Conservation (phyloP, 805 yeast genomes). For the Metschnikowia noctiluminum region DNA sequence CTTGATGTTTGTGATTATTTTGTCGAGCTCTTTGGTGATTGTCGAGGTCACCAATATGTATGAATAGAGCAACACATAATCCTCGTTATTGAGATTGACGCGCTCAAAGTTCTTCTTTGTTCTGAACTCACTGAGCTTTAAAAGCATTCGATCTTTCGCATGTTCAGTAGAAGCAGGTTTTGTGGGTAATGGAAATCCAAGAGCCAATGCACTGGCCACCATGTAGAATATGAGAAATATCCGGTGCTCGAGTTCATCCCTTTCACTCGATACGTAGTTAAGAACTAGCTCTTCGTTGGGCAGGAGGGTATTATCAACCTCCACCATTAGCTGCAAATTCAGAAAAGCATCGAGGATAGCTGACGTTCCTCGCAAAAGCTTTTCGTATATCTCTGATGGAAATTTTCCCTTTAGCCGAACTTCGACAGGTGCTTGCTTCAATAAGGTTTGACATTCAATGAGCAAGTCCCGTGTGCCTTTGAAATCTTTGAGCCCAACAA, state of each 20-base stretch:
- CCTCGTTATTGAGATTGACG: conserved; percentile 53
- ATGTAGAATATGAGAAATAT: conserved; percentile 74
- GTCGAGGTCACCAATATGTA: conserved; percentile 70
- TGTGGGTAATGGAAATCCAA: conserved; percentile 75
- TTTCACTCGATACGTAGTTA: conserved; percentile 50
- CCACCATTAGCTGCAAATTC: conserved; percentile 65
- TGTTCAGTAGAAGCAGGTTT: conserved; percentile 76
- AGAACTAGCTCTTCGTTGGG: conserved; percentile 56
- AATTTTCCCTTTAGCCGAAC: conserved; percentile 71
- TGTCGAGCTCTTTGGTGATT: conserved; percentile 61
- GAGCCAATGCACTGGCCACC: conserved; percentile 69
- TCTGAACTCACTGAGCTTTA: conserved; percentile 60
- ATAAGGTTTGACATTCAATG: conserved; percentile 54
- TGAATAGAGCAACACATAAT: conserved; percentile 72
- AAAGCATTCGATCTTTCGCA: conserved; percentile 66
- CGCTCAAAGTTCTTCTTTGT: conserved; percentile 19
- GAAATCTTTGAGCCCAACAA: conserved; percentile 43
- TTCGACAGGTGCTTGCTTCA: conserved; percentile 74
- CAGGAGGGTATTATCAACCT: conserved; percentile 54
- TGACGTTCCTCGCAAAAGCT: conserved; percentile 53
- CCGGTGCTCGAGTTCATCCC: conserved; percentile 67
- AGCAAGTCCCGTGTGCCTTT: conserved; percentile 52
- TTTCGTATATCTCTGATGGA: conserved; percentile 50
- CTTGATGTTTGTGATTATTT: conserved; percentile 51
- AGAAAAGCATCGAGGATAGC: conserved; percentile 71